These are phyloP conservation scores for Eragrostis tef DNA, from an alignment of 202 grass and related monocot genomes.

Conservation along the genomic window DNA sequence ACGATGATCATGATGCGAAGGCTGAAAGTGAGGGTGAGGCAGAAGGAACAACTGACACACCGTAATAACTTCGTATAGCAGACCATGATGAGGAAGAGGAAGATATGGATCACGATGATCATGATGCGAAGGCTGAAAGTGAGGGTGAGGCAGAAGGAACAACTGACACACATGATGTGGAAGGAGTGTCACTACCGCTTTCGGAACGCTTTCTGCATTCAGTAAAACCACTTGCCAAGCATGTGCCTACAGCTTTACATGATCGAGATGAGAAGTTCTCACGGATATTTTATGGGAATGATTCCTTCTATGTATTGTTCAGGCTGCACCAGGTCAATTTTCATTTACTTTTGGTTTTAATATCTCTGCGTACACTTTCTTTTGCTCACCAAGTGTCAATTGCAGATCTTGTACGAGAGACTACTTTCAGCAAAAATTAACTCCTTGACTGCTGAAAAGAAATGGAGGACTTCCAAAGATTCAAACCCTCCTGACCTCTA, in stretches of 20 bases:
- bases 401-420: conserved; percentile 88
- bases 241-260: conserved; percentile 66
- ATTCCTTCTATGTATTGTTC: conserved; percentile 88
- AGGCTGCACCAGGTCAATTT: conserved; percentile 90
- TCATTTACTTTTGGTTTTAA: background rate
- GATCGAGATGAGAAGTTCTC: conserved; percentile 61
- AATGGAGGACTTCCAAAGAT: conserved; percentile 87
- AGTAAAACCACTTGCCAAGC: conserved; percentile 78
- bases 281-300: conserved; percentile 87
- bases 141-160: conserved; percentile 90
- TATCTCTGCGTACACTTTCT: conserved; percentile 3
- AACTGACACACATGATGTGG: conserved; percentile 58
- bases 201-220: conserved; percentile 69
- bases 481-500: conserved; percentile 82
- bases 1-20: conserved; percentile 81
- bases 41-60: conserved; percentile 70
- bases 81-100: conserved; percentile 74
- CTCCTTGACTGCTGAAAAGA: conserved; percentile 83
- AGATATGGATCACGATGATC: conserved; percentile 92
- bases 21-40: conserved; percentile 96
- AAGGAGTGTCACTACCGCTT: conserved; percentile 64
- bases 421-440: conserved; percentile 94
- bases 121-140: conserved; percentile 83
- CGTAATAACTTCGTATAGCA: too few species aligned
- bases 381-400: conserved; percentile 51